These are phyloP conservation scores for Globisporangium nunn DNA, from an alignment of 352 stramenopile genomes.

Conservation along the genomic window DNA sequence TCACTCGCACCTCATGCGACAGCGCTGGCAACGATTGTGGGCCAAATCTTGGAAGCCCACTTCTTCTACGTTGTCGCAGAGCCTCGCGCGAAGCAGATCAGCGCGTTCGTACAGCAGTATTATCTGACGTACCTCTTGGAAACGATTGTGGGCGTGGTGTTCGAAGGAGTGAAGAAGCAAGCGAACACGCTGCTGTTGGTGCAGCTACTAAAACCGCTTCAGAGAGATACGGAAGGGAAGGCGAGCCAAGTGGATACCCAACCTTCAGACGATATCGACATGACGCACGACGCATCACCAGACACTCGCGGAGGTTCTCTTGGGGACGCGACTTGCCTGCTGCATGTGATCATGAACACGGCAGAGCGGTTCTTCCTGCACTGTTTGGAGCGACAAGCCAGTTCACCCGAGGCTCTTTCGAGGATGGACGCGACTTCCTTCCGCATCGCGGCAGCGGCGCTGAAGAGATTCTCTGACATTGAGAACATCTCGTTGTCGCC, in stretches of 20 bases:
- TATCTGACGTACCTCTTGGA: slow-evolving; percentile 76
- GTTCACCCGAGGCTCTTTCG: slow-evolving; percentile 13
- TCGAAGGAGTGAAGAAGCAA: slow-evolving; percentile 75
- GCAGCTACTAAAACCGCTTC: slow-evolving; percentile 45
- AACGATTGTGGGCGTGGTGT: slow-evolving; percentile 63
- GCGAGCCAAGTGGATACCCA: neutral
- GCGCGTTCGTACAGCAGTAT: slow-evolving; percentile 64
- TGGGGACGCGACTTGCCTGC: slow-evolving; percentile 19
- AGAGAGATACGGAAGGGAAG: slow-evolving; percentile 9
- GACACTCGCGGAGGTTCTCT: neutral
- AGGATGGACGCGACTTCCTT: slow-evolving; percentile 66
- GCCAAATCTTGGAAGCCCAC: slow-evolving; percentile 38
- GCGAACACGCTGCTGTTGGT: slow-evolving; percentile 64
- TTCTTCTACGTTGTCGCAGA: slow-evolving; percentile 43
- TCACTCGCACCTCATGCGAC: slow-evolving; percentile 54
- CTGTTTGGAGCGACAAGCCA: slow-evolving; percentile 7
- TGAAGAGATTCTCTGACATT: slow-evolving; percentile 63
- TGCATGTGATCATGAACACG: slow-evolving; percentile 51
- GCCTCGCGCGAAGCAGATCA: slow-evolving; percentile 31
- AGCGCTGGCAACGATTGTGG: slow-evolving; percentile 33
- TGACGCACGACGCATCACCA: slow-evolving; percentile 15
- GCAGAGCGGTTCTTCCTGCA: slow-evolving; percentile 22
- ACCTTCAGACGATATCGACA: slow-evolving; percentile 21
- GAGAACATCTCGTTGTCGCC: slow-evolving; percentile 54
- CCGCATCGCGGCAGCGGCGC: slow-evolving; percentile 46